A percentile compares a stretch with the other conserved stretches of the same genome.
Conservation (phyloP, 2,329 filamentous ascomycete species). For the Trichocomaceae sp. region DNA sequence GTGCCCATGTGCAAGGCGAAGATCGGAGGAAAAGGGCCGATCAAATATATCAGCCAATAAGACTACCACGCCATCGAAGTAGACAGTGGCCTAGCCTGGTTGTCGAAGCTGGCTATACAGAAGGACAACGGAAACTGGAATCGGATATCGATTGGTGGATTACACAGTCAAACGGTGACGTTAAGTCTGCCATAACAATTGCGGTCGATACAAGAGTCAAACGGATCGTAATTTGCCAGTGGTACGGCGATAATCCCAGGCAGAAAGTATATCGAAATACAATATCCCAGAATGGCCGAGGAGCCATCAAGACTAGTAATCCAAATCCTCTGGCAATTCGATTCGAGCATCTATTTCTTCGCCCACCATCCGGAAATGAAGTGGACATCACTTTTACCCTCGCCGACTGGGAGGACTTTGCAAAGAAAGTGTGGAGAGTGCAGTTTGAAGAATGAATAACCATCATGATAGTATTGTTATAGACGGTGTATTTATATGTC, state of each 20-base stretch:
- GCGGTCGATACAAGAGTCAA: background rate
- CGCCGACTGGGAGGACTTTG: too few relatives aligned
- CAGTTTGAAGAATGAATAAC: too few relatives aligned
- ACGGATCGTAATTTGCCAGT: slow-evolving; percentile 3
- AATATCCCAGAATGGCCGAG: slow-evolving; percentile 7
- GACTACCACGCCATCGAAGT: background rate
- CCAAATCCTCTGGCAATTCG: background rate
- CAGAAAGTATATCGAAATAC: slow-evolving; percentile 8
- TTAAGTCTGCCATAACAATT: slow-evolving; percentile 10
- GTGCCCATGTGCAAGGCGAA: background rate
- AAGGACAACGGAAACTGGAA: too few relatives aligned
- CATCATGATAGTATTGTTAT: too few relatives aligned
- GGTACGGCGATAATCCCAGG: background rate
- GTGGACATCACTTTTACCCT: slow-evolving; percentile 6
- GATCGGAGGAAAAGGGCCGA: slow-evolving; percentile 2
- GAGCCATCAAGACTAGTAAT: background rate
- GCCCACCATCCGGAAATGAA: slow-evolving; percentile 1
- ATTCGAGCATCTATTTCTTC: slow-evolving; percentile 9
- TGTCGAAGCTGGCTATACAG: background rate
- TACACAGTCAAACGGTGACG: slow-evolving; percentile 5
- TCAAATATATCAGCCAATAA: slow-evolving; percentile 1
- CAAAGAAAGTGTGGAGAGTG: too few relatives aligned
- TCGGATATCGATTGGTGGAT: slow-evolving; percentile 10
- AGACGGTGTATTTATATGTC: too few relatives aligned
- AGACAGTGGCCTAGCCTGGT: slow-evolving; percentile 9